Evolutionary conservation across 177 flowering plant genomes (phyloP), one percentile per base, ranked within the genome.

Genomic region (Vitis hybrid): DNA sequence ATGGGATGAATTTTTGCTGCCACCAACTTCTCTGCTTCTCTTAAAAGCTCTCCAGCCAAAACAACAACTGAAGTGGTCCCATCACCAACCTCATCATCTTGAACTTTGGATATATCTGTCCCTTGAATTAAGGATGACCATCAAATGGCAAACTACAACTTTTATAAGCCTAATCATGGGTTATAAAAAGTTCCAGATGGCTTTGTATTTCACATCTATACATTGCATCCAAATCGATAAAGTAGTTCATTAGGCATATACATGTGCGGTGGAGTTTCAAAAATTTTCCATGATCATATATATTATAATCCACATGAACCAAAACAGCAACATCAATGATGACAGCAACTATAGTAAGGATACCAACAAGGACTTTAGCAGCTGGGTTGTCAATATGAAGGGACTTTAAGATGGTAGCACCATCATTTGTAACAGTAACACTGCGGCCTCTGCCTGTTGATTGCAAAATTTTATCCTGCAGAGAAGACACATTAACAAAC

Each of bases 41-140:
- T 86, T 11, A 95, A 70, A 66, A 95, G 94, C 74, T 95, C 99
- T 26, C 99, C 98, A 73, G 98, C 98, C 83, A 95, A 84, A 58
- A 95, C 99, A 77, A 91, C 99, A 74, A 95, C 99, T 18, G 98
- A 95, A 55, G 99, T 95, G 33, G 99, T 95, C 60, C 99, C 99
- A 75, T 95, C 99, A 74, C 99, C 99, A 79, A 95, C 99, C 78
- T 93, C 99, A 80, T 95, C 99, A 82, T 95, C 99, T 86, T 95
- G 99, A 56, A 93, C 98, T 81, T 95, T 95, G 31, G 98, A 95
- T 63, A 95, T 95, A 64, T 95, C 99, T 95, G 69, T 62, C 5
- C 0, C 48, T 62, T 55, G 13, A 9, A 77, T 78, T 77, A 82
- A 85, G 84, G 85, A 75, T 21, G 39, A 56, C 16, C 33, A 49